Evolutionary conservation across 257 asterid species (phyloP).

Genomic region (Solanum chaucha): DNA sequence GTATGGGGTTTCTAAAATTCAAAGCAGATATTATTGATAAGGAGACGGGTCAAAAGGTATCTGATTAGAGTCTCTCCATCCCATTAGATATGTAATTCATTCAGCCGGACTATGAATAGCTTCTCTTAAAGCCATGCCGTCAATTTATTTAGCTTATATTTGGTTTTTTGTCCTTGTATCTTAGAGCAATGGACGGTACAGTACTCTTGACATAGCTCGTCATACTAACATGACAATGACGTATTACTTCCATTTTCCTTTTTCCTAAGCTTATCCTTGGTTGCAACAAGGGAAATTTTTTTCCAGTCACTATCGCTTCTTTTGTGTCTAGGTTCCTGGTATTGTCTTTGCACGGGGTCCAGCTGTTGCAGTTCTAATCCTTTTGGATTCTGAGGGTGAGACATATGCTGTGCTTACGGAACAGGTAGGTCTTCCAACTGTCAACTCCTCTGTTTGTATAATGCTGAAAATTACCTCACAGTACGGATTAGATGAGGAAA

Average conservation of each 20-base stretch:
- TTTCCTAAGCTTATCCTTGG: neutral
- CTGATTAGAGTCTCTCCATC: neutral
- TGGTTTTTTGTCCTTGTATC: neutral
- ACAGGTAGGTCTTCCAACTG: slow-evolving; percentile 40
- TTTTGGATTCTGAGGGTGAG: slow-evolving; percentile 74
- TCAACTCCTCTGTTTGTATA: neutral
- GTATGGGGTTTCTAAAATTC: slow-evolving; percentile 87
- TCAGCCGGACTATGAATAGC: neutral
- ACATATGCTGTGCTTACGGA: slow-evolving; percentile 86
- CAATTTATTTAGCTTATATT: neutral
- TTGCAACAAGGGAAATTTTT: neutral
- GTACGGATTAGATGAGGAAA: neutral
- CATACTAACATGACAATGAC: neutral
- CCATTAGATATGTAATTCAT: neutral
- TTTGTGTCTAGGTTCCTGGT: slow-evolving; percentile 65
- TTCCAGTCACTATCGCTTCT: neutral
- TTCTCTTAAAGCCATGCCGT: neutral
- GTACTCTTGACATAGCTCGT: neutral
- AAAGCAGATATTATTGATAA: slow-evolving; percentile 74
- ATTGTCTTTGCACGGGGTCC: slow-evolving; percentile 93
- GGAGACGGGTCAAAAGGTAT: slow-evolving; percentile 66
- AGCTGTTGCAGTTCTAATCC: slow-evolving; percentile 90
- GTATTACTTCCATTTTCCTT: neutral
- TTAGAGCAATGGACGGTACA: neutral
- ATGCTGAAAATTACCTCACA: no score